Evolutionary conservation across 2,329 filamentous ascomycete species (phyloP), one percentile per base, ranked within the genome.

Genomic region (Ophiostoma tasmaniense): DNA sequence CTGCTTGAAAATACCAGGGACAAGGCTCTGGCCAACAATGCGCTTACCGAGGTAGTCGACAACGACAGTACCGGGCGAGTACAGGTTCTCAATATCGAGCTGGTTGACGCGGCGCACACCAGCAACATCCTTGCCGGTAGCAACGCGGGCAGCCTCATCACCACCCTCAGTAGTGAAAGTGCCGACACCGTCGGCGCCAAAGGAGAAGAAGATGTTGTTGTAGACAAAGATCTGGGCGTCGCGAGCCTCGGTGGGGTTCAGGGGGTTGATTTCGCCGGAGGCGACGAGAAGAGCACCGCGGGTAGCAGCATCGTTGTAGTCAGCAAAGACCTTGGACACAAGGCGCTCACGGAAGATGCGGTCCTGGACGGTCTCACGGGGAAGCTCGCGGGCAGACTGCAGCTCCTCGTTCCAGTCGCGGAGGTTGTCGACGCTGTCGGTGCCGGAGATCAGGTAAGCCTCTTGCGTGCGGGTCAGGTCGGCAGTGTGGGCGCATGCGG

Each of bases 381-480:
- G 93, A 72, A 99, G 85, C 79, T 99, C 95, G 75, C 92, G 89
- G 13, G 95, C 97, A 1, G 94, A 97, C 79, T 99, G 95, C 77
- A 99, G 96, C 77, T 99, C 95, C 78, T 99, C 95, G 75, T 99
- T 99, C 94, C 96, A 99, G 79, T 99, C 95, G 70, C 95, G 88
- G 72, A 99, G 83, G 4, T 93, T 97, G 76, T 99, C 95, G 0
- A 92, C 92, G 77, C 94, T 97, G 76, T 99, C 95, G 33, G 93
- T 89, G 37, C 96, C 96, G 25, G 91, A 87, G 71, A 98, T 88
- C 71, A 99, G 82, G 77, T 92, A 97, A 66, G 90, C 91, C 82
- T 99, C 95, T 80, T 99, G 95, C 28, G 93, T 91, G 68, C 96
- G 88, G 28, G 93, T 92, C 71, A 93, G 86, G 77, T 99, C 95